These are phyloP conservation scores for Protomyces arabidopsidicola DNA, from an alignment of 1,139 yeast species.

Conservation along the genomic window DNA sequence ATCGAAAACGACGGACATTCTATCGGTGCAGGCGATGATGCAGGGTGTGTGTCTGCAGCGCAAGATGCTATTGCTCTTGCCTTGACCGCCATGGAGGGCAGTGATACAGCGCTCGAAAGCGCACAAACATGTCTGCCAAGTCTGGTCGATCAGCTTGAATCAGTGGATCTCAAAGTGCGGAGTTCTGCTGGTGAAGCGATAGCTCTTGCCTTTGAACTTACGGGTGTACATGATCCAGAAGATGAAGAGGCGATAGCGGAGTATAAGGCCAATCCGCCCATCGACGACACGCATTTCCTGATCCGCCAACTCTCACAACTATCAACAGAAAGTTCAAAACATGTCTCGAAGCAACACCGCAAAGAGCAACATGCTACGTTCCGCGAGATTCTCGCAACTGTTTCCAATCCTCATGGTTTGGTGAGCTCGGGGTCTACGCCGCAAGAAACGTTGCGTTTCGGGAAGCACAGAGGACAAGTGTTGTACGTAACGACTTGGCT, in stretches of 20 bases:
- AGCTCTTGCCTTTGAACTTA: conserved; percentile 33
- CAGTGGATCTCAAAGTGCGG: conserved; percentile 32
- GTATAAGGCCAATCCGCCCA: conserved; percentile 27
- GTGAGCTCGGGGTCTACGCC: conserved; percentile 21
- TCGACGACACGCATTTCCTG: conserved; percentile 33
- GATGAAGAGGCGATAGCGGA: conserved; percentile 28
- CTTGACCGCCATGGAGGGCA: conserved; percentile 25
- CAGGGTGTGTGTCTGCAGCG: conserved; percentile 30
- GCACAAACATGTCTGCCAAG: conserved; percentile 31
- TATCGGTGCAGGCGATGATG: conserved; percentile 31
- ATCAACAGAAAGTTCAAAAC: conserved; percentile 34
- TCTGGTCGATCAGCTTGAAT: conserved; percentile 34
- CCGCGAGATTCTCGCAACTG: conserved; percentile 34
- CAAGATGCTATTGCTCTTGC: conserved; percentile 29
- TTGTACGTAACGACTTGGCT: conserved; percentile 33
- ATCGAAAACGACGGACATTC: conserved; percentile 34
- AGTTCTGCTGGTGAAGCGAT: conserved; percentile 35
- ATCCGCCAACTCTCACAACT: conserved; percentile 30
- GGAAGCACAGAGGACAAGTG: conserved; percentile 23
- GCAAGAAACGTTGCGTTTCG: conserved; percentile 28
- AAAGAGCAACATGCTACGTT: conserved; percentile 34
- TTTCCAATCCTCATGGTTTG: conserved; percentile 25
- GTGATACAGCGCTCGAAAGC: conserved; percentile 27
- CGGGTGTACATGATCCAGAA: conserved; percentile 30
- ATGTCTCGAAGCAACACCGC: conserved; percentile 33